Evolutionary conservation across 2,329 filamentous ascomycete species (phyloP), one percentile per base, ranked within the genome.

Genomic region (Arthrobotrys sinensis): DNA sequence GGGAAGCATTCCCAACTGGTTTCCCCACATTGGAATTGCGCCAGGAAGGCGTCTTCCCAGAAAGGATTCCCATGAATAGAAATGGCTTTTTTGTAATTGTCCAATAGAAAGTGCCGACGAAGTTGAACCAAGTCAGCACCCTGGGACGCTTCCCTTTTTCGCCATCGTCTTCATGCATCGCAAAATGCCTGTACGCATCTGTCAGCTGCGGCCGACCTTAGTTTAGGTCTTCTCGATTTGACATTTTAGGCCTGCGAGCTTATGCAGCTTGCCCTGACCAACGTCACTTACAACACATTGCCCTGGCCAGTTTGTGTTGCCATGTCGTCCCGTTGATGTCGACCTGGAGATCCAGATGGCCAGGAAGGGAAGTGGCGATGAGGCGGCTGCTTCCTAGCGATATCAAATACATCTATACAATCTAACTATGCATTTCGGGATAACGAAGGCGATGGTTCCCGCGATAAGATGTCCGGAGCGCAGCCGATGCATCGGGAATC

Each of bases 241-340:
- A 19, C 21, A 14, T 32, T 55, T 10, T 12, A 8, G 53, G 36
- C 45, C 16, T 46, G 21, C n/a, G 46, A 16, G n/a, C 24, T 65
- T n/a, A 57, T 73, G 69, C 69, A 66, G 11, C 32, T 3, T 57
- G 28, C 57, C 19, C n/a, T 57, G 3, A 34, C 69, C 60, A 68
- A 75, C 70, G 63, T 67, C 70, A 75, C 19, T 63, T 68, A 65
- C 70, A 75, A 75, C 70, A 75, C 70, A 75, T 46, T 24, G 16
- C 45, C 46, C 1, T 28, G 14, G 6, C 11, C 10, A 0, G 24
- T 19, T 38, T 73, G 69, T 73, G 69, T 73, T 73, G 69, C 48
- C 21, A 11, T 38, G 57, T 72, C 66, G 66, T 50, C 67, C 21
- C 21, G 21, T 36, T 16, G 43, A 32, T 11, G 19, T 45, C 43